Evolutionary conservation across 129 eudicot genomes (phyloP).

Genomic region (Scalesia atractyloides): DNA sequence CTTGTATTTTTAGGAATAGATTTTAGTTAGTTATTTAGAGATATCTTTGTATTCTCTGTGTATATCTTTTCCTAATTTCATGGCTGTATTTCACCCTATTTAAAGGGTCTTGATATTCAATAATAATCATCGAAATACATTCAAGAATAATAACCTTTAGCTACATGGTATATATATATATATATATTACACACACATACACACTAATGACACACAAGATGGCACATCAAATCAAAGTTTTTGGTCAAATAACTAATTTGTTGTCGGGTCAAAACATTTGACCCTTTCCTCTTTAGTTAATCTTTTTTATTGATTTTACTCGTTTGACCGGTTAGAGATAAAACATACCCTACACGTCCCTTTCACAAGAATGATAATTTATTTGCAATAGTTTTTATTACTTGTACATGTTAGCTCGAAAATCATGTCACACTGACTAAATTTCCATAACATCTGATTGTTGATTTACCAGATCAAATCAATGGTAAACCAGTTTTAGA

Average conservation of each 20-base stretch:
- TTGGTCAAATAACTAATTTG: background rate
- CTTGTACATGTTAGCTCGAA: background rate
- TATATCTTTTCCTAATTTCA: too few relatives aligned
- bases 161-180: too few relatives aligned
- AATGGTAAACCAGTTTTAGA: conserved; percentile 80
- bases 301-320: background rate
- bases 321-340: conserved; percentile 2
- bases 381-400: background rate
- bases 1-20: too few relatives aligned
- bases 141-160: too few relatives aligned
- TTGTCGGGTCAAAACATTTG: background rate
- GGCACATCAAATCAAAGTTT: background rate
- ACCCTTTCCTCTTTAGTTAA: background rate
- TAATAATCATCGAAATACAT: too few relatives aligned
- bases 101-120: too few relatives aligned
- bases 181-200: too few relatives aligned
- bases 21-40: too few relatives aligned
- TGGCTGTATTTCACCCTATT: too few relatives aligned
- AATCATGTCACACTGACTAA: background rate
- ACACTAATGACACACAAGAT: background rate
- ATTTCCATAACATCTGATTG: background rate
- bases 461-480: conserved; percentile 53
- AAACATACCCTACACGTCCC: background rate
- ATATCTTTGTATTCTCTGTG: too few relatives aligned
- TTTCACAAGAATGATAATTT: background rate